These are phyloP conservation scores for Ophiostoma ips DNA, from an alignment of 2,329 filamentous ascomycete species.

Conservation along the genomic window DNA sequence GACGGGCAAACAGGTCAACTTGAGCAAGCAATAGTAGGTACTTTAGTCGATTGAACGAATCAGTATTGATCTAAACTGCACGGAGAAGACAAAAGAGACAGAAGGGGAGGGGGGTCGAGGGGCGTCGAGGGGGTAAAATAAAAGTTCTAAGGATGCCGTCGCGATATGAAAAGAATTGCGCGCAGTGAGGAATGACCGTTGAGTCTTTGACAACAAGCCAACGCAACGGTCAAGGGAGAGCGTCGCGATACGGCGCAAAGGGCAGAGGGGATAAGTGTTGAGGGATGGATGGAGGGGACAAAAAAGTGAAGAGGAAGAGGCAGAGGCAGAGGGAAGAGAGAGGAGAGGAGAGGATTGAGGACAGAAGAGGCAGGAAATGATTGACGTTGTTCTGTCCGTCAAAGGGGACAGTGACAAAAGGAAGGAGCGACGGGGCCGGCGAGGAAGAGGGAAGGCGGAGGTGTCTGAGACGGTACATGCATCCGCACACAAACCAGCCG, in stretches of 20 bases:
- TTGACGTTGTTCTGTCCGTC: not conserved
- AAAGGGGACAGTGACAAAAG: not conserved
- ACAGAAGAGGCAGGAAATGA: not conserved
- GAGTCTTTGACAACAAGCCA: no score
- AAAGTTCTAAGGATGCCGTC: not conserved
- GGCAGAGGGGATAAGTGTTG: no score
- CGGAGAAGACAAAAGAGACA: not conserved
- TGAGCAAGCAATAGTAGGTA: not conserved
- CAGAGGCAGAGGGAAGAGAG: not conserved
- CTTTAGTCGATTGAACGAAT: not conserved
- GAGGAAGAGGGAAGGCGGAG: not conserved
- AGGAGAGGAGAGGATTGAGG: not conserved
- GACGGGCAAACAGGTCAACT: slow-evolving; percentile 4
- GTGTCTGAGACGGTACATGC: no score
- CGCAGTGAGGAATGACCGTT: no score
- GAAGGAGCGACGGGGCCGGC: not conserved
- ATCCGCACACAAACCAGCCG: not conserved
- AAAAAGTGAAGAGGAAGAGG: not conserved
- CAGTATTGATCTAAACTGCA: slow-evolving; percentile 2
- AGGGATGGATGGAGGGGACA: not conserved
- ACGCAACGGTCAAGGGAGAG: no score
- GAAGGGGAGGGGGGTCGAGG: not conserved
- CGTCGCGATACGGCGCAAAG: no score
- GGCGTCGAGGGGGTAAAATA: no score
- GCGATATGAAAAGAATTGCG: not conserved